Base-by-base conservation (phyloP, 140 eudicot species). In the Ambrosia hybrid region DNA sequence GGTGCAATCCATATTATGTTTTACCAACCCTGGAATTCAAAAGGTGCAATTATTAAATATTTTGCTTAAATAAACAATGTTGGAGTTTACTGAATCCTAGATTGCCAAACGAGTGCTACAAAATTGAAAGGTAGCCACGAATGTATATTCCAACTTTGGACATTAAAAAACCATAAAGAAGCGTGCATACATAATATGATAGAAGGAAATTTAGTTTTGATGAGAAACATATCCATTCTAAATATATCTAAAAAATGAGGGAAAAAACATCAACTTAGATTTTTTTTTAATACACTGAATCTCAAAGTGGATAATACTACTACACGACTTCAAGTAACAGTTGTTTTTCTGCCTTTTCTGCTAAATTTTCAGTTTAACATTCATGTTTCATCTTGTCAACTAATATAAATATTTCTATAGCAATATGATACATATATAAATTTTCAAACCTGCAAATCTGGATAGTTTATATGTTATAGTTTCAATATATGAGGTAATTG, bases 1-100 rank as follows among this genome's bases (percentile, higher is more conserved):
- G 99, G 99, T 59, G 99, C 99, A 77, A 94, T 94, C 99, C 97
- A 94, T 76, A 94, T 90, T 67, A 90, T 77, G 83, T 81, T 89
- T 45, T 97, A 90, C 99, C 99, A 64, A 84, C 87, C 86, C 99
- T 94, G 65, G 60, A 78, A 13, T 36, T 62, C 55, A 59, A 67
- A 72, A 51, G 56, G 57, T 39, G 41, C 12, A 64, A 55, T 64
- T 67, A 60, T 41, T 59, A 52, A 34, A 69, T 9, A 41, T 41
- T 41, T 9, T 41, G 8, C 8, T 41, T 41, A 41, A 75, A 55
- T 56, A 11, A 21, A 57, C 60, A 55, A 26, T 10, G 52, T 13
- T 55, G 16, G 8, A 55, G 30, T 66, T 56, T 52, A 57, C 10
- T 13, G 3, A 65, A 48, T 56, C 49, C 55, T 12, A 36, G 53